Conservation (phyloP, 139 green algal genomes). For the Coccomyxa sp. region DNA sequence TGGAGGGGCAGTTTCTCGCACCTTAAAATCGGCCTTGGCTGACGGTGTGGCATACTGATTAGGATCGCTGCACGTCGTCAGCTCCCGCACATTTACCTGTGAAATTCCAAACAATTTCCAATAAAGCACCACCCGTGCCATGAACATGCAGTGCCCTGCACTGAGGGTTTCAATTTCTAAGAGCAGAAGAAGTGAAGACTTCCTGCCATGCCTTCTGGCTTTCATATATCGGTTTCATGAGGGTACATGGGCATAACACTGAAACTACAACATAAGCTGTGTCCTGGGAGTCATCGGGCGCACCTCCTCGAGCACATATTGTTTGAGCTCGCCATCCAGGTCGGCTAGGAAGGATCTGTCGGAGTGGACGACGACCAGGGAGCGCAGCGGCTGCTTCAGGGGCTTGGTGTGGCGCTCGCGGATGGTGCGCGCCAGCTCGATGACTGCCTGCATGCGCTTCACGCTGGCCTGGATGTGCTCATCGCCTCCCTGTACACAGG, state of each 20-base stretch:
- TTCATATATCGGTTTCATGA: not conserved
- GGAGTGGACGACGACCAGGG: conserved; percentile 76
- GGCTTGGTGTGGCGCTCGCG: conserved; percentile 74
- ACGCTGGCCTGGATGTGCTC: conserved; percentile 75
- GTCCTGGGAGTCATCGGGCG: not conserved
- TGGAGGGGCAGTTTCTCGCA: not conserved
- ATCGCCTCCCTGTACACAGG: conserved; percentile 31
- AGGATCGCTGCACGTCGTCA: conserved; percentile 73
- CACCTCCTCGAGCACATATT: conserved; percentile 89
- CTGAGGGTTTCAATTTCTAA: too few species aligned
- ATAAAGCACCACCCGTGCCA: too few species aligned
- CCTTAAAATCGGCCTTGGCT: conserved; percentile 80
- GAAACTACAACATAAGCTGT: too few species aligned
- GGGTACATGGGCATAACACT: not conserved
- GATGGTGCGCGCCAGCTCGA: conserved; percentile 85
- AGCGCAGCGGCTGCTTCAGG: conserved; percentile 80
- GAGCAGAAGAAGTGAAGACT: too few species aligned
- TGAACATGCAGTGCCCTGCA: too few species aligned
- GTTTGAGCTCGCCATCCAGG: conserved; percentile 72
- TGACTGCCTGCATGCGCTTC: conserved; percentile 80
- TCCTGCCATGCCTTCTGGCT: too few species aligned
- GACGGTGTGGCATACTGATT: conserved; percentile 49
- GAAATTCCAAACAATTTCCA: not conserved
- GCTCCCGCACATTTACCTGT: conserved; percentile 78
- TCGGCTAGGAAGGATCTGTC: conserved; percentile 81